A percentile compares a stretch with the other conserved stretches of the same genome.
phyloP scores from a whole-genome alignment of 2,329 filamentous ascomycete genomes.

The Trichoderma arundinaceum region DNA sequence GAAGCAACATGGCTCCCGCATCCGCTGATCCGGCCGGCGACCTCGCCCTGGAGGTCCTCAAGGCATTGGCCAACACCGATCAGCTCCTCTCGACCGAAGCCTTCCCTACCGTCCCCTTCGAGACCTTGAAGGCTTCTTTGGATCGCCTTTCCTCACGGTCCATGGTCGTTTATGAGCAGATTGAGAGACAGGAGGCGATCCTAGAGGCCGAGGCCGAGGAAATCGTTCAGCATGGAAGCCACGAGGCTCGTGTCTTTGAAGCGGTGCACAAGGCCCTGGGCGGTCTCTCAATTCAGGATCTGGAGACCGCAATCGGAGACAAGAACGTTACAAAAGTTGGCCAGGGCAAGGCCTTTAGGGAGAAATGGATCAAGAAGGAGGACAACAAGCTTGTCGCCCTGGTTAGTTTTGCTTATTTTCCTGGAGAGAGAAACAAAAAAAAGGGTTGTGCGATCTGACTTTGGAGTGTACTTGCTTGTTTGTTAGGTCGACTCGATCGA shows the following conservation, averaged over 20 bases:
- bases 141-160: constrained; percentile 83
- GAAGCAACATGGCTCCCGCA: constrained; percentile 29
- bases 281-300: constrained; percentile 78
- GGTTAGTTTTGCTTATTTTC: constrained; percentile 45
- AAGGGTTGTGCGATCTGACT: neutral
- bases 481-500: constrained; percentile 71
- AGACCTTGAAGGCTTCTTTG: constrained; percentile 81
- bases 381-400: constrained; percentile 61
- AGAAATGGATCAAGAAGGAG: constrained; percentile 73
- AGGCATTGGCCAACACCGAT: constrained; percentile 66
- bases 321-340: constrained; percentile 80
- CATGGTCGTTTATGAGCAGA: constrained; percentile 85
- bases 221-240: constrained; percentile 76
- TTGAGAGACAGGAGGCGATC: constrained; percentile 77
- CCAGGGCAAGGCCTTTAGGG: constrained; percentile 92
- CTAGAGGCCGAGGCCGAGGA: constrained; percentile 77
- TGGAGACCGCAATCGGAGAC: constrained; percentile 72
- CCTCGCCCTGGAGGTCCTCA: constrained; percentile 68
- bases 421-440: too few relatives aligned
- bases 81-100: constrained; percentile 71
- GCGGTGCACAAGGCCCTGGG: constrained; percentile 74
- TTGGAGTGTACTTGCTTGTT: constrained; percentile 23
- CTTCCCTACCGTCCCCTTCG: constrained; percentile 70
- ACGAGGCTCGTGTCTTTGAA: constrained; percentile 83
- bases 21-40: constrained; percentile 50